Base-by-base conservation (phyloP, 306 rosid species). In the Hippophae gyantsensis region DNA sequence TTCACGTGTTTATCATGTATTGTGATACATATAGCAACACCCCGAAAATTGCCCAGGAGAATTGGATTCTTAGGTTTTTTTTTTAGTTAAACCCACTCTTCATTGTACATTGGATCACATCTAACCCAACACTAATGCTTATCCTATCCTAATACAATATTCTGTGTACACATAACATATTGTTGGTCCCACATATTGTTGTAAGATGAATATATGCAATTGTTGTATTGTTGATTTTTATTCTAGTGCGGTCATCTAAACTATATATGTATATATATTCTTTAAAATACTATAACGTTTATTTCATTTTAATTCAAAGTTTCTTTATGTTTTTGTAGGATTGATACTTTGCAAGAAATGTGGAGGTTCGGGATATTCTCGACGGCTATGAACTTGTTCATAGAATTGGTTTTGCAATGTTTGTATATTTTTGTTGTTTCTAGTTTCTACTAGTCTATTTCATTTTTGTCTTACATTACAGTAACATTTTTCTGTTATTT, bases 321-420 rank as follows among this genome's bases (percentile, higher is more conserved):
- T 72, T 48, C 55, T 48, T 62, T 74, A 12, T 25, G 54, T 59
- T 14, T 25, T 18, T 48, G 70, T 72, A 92, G 99, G 99, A 63
- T 82, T 93, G 85, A 74, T 93, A 60, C 62, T 93, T 45, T 93
- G 99, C 94, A 88, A 88, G 92, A 93, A 86, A 68, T 93, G 99
- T 74, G 85, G 84, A 58, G 99, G 99, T 68, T 93, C 99, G 69
- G 99, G 99, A 72, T 93, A 86, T 79, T 88, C 97, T 56, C 72
- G 85, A 68, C 87, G 99, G 69, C 79, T 93, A 49, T 93, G 79
- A 88, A 69, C 67, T 54, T 13, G 40, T 27, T 43, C 60, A 52
- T 0, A 49, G 49, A 61, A 13, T 25, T 54, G 38, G 38, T 32
- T 32, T 32, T 32, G 38, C 38, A 32, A 32, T 32, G 38, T 2